A percentile compares a stretch with the other conserved stretches of the same genome.
Conservation (phyloP, 345 rosid species). For the Xanthoceras sorbifolium region DNA sequence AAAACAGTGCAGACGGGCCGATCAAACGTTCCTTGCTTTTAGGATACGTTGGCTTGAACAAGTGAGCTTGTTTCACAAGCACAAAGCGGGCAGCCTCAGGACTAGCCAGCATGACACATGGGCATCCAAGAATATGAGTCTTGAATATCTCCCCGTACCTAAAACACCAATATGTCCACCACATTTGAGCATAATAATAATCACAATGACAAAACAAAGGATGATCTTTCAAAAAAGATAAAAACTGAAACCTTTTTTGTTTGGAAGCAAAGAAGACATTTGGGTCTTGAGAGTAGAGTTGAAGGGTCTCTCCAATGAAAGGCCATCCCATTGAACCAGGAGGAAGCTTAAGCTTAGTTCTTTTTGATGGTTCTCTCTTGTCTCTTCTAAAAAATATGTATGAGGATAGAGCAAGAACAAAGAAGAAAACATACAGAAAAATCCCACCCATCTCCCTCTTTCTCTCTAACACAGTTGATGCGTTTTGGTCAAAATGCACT, state of each 20-base stretch:
- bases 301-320: conserved; percentile 67
- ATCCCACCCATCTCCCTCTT: conserved; percentile 26
- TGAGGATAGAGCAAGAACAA: conserved; percentile 23
- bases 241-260: conserved; percentile 48
- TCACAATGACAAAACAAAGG: neutral
- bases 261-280: conserved; percentile 56
- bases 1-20: conserved; percentile 83
- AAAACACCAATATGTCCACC: conserved; percentile 11
- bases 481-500: neutral
- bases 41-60: conserved; percentile 94
- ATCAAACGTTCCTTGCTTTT: conserved; percentile 83
- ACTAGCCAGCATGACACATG: conserved; percentile 87
- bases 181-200: neutral
- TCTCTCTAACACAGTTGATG: neutral
- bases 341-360: conserved; percentile 54
- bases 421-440: conserved; percentile 29
- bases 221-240: neutral
- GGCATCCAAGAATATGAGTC: conserved; percentile 87
- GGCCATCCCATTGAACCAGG: conserved; percentile 87
- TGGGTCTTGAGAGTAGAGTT: conserved; percentile 71
- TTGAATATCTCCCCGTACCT: conserved; percentile 95
- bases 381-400: conserved; percentile 20
- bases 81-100: conserved; percentile 87
- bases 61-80: conserved; percentile 61
- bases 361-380: conserved; percentile 20